Conservation (phyloP, 164 flowering plant genomes). For the Aristolochia fimbriata region DNA sequence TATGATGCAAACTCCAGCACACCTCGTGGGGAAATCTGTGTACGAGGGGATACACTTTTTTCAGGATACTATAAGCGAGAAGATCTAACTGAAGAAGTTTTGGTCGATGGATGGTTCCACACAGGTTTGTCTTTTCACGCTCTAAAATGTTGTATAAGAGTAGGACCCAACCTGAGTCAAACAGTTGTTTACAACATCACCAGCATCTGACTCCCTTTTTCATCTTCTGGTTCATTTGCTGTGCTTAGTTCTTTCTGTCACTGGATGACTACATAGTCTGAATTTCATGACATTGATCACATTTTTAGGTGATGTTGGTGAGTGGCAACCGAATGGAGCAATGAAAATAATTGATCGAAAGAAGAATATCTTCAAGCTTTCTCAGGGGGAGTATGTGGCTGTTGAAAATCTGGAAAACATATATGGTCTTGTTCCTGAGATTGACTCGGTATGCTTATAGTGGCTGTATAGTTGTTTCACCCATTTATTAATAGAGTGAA, state of each 20-base stretch:
- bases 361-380: slow-evolving; percentile 97
- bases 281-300: neutral
- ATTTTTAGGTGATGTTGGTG: slow-evolving; percentile 80
- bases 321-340: slow-evolving; percentile 93
- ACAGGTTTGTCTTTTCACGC: slow-evolving; percentile 46
- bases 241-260: neutral
- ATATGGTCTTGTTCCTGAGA: slow-evolving; percentile 46
- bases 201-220: too few relatives aligned
- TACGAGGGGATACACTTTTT: slow-evolving; percentile 72
- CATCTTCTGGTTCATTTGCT: neutral
- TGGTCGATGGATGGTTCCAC: slow-evolving; percentile 94
- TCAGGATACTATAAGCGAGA: slow-evolving; percentile 88
- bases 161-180: too few relatives aligned
- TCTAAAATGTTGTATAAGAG: too few relatives aligned
- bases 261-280: too few relatives aligned
- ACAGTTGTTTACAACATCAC: too few relatives aligned
- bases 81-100: slow-evolving; percentile 80
- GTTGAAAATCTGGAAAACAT: slow-evolving; percentile 94
- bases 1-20: slow-evolving; percentile 78
- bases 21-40: slow-evolving; percentile 91
- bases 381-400: slow-evolving; percentile 98
- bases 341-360: slow-evolving; percentile 94
- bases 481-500: neutral
- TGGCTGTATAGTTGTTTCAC: neutral
- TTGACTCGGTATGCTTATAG: slow-evolving; percentile 57